Conservation (phyloP, 2,329 filamentous ascomycete genomes). For the Fusarium sp. region DNA sequence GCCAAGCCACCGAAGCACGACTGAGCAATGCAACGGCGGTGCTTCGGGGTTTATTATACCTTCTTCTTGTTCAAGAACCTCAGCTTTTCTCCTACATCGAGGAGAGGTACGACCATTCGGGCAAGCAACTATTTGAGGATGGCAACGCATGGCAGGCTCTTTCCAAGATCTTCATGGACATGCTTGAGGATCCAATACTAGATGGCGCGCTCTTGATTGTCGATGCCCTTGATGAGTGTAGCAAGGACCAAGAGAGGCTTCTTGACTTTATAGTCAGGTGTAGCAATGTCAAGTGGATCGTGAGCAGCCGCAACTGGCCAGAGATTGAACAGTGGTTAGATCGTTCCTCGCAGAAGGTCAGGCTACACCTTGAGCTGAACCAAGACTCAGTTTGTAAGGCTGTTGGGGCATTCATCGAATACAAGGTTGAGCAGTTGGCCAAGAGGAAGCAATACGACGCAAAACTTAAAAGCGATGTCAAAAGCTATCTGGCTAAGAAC, state of each 20-base stretch:
- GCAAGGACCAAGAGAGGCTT: fast-evolving
- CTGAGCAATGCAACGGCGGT: not conserved
- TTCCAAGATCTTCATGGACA: not conserved
- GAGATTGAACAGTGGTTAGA: fast-evolving
- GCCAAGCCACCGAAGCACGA: not conserved
- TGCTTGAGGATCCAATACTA: fast-evolving
- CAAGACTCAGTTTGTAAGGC: not conserved
- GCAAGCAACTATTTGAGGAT: not conserved
- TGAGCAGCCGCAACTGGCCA: fast-evolving
- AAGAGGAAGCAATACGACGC: fast-evolving
- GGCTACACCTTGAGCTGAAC: fast-evolving
- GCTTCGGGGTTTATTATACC: not conserved
- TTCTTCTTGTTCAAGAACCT: not conserved
- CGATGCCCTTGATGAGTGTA: not conserved
- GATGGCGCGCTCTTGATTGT: fast-evolving
- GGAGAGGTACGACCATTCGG: not conserved
- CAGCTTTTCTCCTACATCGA: fast-evolving
- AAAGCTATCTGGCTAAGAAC: fast-evolving
- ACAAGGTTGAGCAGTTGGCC: not conserved
- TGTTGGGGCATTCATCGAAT: not conserved
- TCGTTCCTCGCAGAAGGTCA: fast-evolving
- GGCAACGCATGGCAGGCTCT: not conserved
- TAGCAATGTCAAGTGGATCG: not conserved
- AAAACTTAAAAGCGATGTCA: fast-evolving
- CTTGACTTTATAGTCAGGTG: not conserved